Percentiles rank a stretch among this genome's conserved stretches.
phyloP scores from a whole-genome alignment of 306 rosid genomes.

The Quercus parvula region DNA sequence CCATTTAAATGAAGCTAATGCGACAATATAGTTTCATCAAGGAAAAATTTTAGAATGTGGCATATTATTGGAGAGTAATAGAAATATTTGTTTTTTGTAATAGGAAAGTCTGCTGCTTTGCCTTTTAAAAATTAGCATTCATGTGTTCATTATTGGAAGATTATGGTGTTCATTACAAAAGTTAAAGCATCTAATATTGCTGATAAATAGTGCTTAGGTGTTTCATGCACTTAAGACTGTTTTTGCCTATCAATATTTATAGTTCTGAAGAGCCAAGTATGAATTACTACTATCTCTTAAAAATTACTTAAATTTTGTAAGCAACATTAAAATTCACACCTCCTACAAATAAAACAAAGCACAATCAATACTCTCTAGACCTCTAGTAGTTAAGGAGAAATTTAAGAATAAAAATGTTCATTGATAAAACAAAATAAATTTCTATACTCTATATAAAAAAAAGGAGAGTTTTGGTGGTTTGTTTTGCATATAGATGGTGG shows the following conservation, averaged over 20 bases:
- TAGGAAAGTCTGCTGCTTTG: background rate
- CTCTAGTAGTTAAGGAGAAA: too few species aligned
- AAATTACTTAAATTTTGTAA: too few species aligned
- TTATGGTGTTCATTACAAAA: constrained; percentile 65
- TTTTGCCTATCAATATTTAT: constrained; percentile 77
- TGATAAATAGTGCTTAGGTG: constrained; percentile 28
- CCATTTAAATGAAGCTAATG: background rate
- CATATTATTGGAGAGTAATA: background rate
- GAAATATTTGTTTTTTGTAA: background rate
- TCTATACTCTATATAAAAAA: too few species aligned
- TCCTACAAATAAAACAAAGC: too few species aligned
- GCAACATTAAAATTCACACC: too few species aligned
- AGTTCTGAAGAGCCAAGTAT: constrained; percentile 79
- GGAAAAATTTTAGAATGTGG: background rate
- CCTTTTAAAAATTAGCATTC: background rate
- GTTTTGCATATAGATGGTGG: too few species aligned
- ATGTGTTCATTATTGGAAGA: constrained; percentile 23
- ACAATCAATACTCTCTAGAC: too few species aligned
- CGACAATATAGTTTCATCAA: background rate
- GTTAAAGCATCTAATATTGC: constrained; percentile 40
- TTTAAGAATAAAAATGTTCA: too few species aligned
- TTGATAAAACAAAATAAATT: too few species aligned
- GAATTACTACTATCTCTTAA: background rate
- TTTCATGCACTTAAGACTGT: constrained; percentile 84
- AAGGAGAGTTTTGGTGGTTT: too few species aligned